These are phyloP conservation scores for Microcos paniculata DNA, from an alignment of 345 rosid genomes.

Conservation along the genomic window DNA sequence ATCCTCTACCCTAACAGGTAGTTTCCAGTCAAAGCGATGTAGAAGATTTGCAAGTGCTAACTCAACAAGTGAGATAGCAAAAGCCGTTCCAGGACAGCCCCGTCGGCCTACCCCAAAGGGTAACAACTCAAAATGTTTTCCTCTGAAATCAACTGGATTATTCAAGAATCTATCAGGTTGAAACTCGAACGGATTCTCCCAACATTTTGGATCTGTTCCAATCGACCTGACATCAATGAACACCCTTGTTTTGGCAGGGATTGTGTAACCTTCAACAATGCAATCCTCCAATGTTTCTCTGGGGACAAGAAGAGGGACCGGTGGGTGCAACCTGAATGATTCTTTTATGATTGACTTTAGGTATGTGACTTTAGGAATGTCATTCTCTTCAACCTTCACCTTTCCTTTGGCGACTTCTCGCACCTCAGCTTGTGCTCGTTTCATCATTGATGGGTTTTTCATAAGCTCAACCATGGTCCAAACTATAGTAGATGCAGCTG, in stretches of 20 bases:
- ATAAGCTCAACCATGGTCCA: conserved; percentile 43
- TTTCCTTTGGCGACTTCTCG: conserved; percentile 23
- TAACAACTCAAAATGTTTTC: conserved; percentile 43
- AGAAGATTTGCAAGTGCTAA: conserved; percentile 49
- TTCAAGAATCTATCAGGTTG: conserved; percentile 40
- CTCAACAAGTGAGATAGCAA: conserved; percentile 36
- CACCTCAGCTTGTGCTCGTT: conserved; percentile 31
- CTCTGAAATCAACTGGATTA: conserved; percentile 41
- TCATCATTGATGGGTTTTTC: conserved; percentile 32
- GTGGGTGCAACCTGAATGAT: conserved; percentile 35
- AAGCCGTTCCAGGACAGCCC: conserved; percentile 51
- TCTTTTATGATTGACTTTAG: conserved; percentile 33
- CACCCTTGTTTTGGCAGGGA: conserved; percentile 38
- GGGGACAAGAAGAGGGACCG: conserved; percentile 35
- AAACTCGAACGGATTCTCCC: conserved; percentile 38
- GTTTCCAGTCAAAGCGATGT: conserved; percentile 46
- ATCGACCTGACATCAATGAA: conserved; percentile 28
- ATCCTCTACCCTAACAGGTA: conserved; percentile 45
- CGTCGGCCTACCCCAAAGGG: conserved; percentile 65
- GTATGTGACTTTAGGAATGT: conserved; percentile 28
- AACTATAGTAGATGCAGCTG: conserved; percentile 24
- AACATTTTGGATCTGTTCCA: conserved; percentile 23
- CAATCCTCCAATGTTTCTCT: conserved; percentile 29
- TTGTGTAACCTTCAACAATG: conserved; percentile 26
- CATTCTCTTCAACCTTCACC: conserved; percentile 24